Evolutionary conservation across 148 eudicot genomes (phyloP), one percentile per base, ranked within the genome.

Genomic region (Euryodendron excelsum): DNA sequence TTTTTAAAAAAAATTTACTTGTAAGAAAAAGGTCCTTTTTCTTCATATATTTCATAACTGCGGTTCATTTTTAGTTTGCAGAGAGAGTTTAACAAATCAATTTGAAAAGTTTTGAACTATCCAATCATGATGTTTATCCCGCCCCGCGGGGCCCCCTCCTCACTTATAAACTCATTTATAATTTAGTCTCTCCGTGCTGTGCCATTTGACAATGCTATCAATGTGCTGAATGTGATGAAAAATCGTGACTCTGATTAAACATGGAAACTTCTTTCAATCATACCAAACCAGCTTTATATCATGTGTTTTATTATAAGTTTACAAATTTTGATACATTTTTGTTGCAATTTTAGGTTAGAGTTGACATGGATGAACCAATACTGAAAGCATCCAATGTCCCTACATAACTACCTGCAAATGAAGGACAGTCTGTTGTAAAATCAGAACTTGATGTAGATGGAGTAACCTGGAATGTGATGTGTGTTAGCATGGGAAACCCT

Each of bases 401-500:
- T 52, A 96, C 99, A 23, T 89, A 84, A 34, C 73, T 96, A 76
- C 85, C 93, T 71, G 83, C 97, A 81, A 92, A 87, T 84, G 83
- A 87, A 78, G 91, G 87, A 53, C 86, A 83, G 33, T 78, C 96
- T 77, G 98, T 88, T 36, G 91, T 93, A 47, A 93, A 92, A 84
- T 77, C 95, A 64, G 91, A 84, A 73, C 70, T 93, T 67, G 84
- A 85, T 61, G 95, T 96, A 20, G 97, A 93, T 78, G 99, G 97
- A 71, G 78, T 79, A 55, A 85, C 86, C 64, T 96, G 98, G 99
- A 84, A 79, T 58, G 98, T 89, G 25, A 96, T 97, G 68, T 96
- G 99, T 87, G 98, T 93, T 80, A 93, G 99, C 94, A 96, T 96
- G 99, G 99, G 99, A 69, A 96, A 96, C 89, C 99, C 99, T 58